A percentile compares a stretch with the other conserved stretches of the same genome.
phyloP scores from a whole-genome alignment of 2,329 filamentous ascomycete genomes.

The Thielaviopsis musarum region DNA sequence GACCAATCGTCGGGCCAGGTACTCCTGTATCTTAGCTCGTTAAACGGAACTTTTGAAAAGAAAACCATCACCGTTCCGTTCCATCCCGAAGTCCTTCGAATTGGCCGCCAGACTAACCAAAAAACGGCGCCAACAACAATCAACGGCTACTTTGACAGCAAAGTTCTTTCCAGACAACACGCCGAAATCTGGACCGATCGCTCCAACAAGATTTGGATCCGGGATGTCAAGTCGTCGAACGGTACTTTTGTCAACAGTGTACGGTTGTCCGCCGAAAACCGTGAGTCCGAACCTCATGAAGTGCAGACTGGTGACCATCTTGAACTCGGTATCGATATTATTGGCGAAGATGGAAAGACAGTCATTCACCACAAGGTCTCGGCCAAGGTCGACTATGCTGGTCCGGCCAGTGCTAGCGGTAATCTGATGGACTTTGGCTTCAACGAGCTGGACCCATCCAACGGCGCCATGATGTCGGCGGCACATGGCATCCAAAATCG shows the following conservation, averaged over 20 bases:
- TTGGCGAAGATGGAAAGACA: constrained; percentile 95
- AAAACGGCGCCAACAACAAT: constrained; percentile 81
- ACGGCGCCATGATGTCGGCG: constrained; percentile 54
- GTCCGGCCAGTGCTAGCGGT: constrained; percentile 56
- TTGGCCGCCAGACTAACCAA: constrained; percentile 91
- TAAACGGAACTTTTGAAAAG: constrained; percentile 92
- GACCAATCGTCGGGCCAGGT: constrained; percentile 53
- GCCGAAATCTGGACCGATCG: constrained; percentile 84
- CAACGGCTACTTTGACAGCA: constrained; percentile 96
- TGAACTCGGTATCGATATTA: constrained; percentile 94
- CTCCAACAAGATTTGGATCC: constrained; percentile 84
- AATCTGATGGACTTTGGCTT: constrained; percentile 82
- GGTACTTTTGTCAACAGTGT: constrained; percentile 94
- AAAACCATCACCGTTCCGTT: constrained; percentile 92
- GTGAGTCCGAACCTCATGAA: constrained; percentile 91
- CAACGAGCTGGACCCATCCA: constrained; percentile 73
- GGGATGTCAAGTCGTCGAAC: constrained; percentile 96
- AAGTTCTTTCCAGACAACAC: constrained; percentile 89
- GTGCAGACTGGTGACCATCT: constrained; percentile 80
- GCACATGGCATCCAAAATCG: constrained; percentile 53
- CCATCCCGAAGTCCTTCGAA: constrained; percentile 81
- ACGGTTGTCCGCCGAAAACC: constrained; percentile 79
- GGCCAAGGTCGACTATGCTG: constrained; percentile 89
- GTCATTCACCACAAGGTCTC: constrained; percentile 98
- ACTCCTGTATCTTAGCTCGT: constrained; percentile 69